Base-by-base conservation (phyloP, 495 filamentous ascomycete genomes). In the Xylaria telfairii region DNA sequence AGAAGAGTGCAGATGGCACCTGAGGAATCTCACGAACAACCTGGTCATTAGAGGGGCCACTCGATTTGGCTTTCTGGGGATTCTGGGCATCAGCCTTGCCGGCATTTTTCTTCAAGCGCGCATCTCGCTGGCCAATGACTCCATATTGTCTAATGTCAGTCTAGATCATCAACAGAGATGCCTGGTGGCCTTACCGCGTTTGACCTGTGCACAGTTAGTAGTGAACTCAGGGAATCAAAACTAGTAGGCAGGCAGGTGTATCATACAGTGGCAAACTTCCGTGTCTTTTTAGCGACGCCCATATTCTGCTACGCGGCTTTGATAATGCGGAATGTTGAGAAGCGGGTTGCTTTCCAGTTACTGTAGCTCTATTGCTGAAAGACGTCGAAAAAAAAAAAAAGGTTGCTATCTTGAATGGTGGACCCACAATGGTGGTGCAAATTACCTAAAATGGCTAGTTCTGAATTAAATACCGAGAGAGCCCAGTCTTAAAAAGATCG, bases 1-100 rank as follows among this genome's bases (percentile, higher is more conserved):
- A 98, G 90, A 98, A 99, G 81, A 99, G 90, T 57, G 89, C 86
- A 9, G 94, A 94, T 8, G 95, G 91, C 65, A 92, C 90, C 81
- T 95, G 91, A 13, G 91, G 88, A 42, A 93, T 87, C 81, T 93
- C 90, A 46, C 91, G 90, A 13, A 92, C 83, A 41, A 89, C 76
- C 68, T 70, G 68, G 42, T 89, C 86, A 61, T 77, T 69, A 1
- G 72, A 60, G 0, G 73, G 68, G 60, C 67, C 73, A 17, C 56
- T 44, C 59, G 82, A 82, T 69, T 89, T 90, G 54, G 62, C 77
- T 75, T 89, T 90, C 76, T 89, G 88, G 74, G 84, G 82, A 65
- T 82, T 85, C 69, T 83, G 80, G 42, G 81, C 78, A 51, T 91
- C 89, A 41, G 81, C 80, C 73, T 89, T 89, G 67, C 72, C 70